phyloP scores from a whole-genome alignment of 306 rosid species.

The cucumber (Cucumis sativus) region Cucumber_9930_V3 NC_026659.2:26014001-26014500 shows the following conservation, averaged over 20 bases:
- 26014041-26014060: slow-evolving; percentile 51
- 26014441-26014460: slow-evolving; percentile 37
- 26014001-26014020: slow-evolving; percentile 55
- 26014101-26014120: slow-evolving; percentile 80
- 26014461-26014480: slow-evolving; percentile 94
- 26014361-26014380: slow-evolving; percentile 94
- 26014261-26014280: slow-evolving; percentile 38
- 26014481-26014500: slow-evolving; percentile 94
- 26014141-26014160: slow-evolving; percentile 77
- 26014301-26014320: slow-evolving; percentile 91
- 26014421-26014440: slow-evolving; percentile 10
- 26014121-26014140: slow-evolving; percentile 72
- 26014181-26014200: slow-evolving; percentile 11
- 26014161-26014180: slow-evolving; percentile 12
- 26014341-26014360: slow-evolving; percentile 82
- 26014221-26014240: not conserved
- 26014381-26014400: slow-evolving; percentile 16
- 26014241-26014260: not conserved
- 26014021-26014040: slow-evolving; percentile 74
- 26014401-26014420: slow-evolving; percentile 14
- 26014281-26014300: slow-evolving; percentile 68
- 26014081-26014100: slow-evolving; percentile 65
- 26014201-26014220: not conserved
- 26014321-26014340: slow-evolving; percentile 89
- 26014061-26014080: slow-evolving; percentile 47